Evolutionary conservation across 139 green algal genomes (phyloP), one percentile per base, ranked within the genome.

Genomic region (Chlorella sp.): DNA sequence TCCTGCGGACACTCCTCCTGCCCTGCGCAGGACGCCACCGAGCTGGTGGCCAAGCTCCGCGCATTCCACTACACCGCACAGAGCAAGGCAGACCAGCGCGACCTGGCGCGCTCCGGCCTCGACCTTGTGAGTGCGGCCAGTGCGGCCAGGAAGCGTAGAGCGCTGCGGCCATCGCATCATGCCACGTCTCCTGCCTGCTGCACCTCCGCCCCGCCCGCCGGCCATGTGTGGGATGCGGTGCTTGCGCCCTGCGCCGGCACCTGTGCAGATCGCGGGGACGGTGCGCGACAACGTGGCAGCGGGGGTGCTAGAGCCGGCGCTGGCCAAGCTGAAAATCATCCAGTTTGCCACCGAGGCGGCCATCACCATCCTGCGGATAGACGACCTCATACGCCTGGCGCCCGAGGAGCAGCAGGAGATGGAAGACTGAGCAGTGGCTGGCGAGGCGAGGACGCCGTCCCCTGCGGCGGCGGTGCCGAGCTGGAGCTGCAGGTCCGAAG

Each of bases 261-360:
- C 46, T 27, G 46, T 17, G n/a, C n/a, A n/a, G n/a, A n/a, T n/a
- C n/a, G 76, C 89, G 33, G 93, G 92, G 40, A 63, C 51, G 48
- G 83, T 95, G 43, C 79, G 91, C 12, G 94, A 99, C 86, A 99
- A 97, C 67, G 82, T 99, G 58, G 90, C 95, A 73, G 90, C 87
- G 27, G 96, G 96, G 2, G 96, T 99, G 72, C 83, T 99, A 55
- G 96, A 99, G 89, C 95, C 96, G 2, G 88, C 91, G 9, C 87
- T 99, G 63, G 90, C 79, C 77, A 99, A 99, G 82, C 69, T 93
- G 50, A 99, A 99, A 77, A 97, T 97, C 78, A 92, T 98, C 38
- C 90, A 98, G 92, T 99, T 99, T 92, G 96, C 96, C 0, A 99
- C 96, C 0, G 96, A 99, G 88, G 96, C 96, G 5, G 96, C 96